A percentile compares a stretch with the other conserved stretches of the same genome.
Evolutionary conservation across 805 yeast genomes (phyloP).

Genomic region (Kuraishia capsulata): DNA sequence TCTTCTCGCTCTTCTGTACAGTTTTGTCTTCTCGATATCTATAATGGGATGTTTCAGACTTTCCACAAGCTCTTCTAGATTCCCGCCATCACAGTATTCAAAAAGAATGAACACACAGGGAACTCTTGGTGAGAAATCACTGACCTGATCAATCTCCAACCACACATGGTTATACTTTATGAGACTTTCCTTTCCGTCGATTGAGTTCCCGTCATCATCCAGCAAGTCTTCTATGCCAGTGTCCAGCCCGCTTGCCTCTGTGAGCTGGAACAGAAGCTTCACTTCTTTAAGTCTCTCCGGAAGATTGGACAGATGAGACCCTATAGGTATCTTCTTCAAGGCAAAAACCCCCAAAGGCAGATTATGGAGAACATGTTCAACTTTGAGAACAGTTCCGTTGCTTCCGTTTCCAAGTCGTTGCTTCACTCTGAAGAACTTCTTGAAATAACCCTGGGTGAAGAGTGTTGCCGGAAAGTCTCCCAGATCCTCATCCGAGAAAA

Average conservation of each 20-base stretch:
- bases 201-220: slow-evolving; percentile 8
- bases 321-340: slow-evolving; percentile 76
- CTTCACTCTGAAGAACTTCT: slow-evolving; percentile 56
- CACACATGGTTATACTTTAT: slow-evolving; percentile 88
- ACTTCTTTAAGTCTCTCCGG: slow-evolving; percentile 72
- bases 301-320: slow-evolving; percentile 62
- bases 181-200: slow-evolving; percentile 44
- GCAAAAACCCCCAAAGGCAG: slow-evolving; percentile 74
- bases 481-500: background rate
- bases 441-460: slow-evolving; percentile 77
- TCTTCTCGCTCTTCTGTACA: slow-evolving; percentile 10
- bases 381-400: slow-evolving; percentile 77
- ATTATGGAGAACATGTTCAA: slow-evolving; percentile 69
- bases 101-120: slow-evolving; percentile 67
- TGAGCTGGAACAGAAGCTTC: slow-evolving; percentile 49
- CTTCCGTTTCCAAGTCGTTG: slow-evolving; percentile 73
- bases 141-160: slow-evolving; percentile 59
- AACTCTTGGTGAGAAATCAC: slow-evolving; percentile 45
- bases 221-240: slow-evolving; percentile 3
- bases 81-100: slow-evolving; percentile 87
- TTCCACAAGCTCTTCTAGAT: slow-evolving; percentile 58
- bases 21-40: slow-evolving; percentile 27
- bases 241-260: slow-evolving; percentile 16
- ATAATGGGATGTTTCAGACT: slow-evolving; percentile 25
- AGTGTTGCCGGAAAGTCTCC: slow-evolving; percentile 17